Base-by-base conservation (phyloP, 2,329 filamentous ascomycete species). In the Diaporthe vaccinii region DNA sequence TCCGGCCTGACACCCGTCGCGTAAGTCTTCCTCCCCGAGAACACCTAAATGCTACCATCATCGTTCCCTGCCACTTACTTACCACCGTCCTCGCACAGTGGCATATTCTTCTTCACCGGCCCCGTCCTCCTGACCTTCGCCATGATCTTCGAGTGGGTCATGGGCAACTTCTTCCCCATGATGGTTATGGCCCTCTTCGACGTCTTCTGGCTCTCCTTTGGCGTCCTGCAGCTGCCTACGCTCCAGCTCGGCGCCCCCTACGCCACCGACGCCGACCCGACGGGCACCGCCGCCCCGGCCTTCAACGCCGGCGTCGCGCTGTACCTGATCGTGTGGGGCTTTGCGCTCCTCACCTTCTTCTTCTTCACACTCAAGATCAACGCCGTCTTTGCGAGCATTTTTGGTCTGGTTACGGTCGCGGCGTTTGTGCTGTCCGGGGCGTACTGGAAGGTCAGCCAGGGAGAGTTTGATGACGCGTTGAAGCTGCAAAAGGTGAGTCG, bases 121-220 rank as follows among this genome's bases (percentile, higher is more conserved):
- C 88, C 87, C 1, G 79, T 89, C 17, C 84, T 89, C 61, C 82
- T 89, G 9, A 79, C 85, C 20, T 83, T 88, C 46, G 82, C 85
- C 41, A 85, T 86, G 74, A 85, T 89, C 9, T 89, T 88, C 76
- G 87, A 89, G 76, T 89, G 87, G 87, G 85, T 89, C 61, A 86
- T 87, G 84, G 85, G 85, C 8, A 87, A 87, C 78, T 87, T 87
- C 83, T 86, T 87, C 76, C 82, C 85, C 3, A 89, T 89, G 87
- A 87, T 88, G 84, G 85, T 88, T 0, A 87, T 87, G 81, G 87
- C 85, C 5, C 82, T 89, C 51, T 89, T 89, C 77, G 82, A 84
- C 55, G 86, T 69, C 31, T 72, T 72, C 79, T 89, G 87, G 86
- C 82, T 89, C 5, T 87, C 85, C 2, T 89, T 90, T 78, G 88